Evolutionary conservation across 1,139 yeast genomes (phyloP), one percentile per base, ranked within the genome.

Genomic region (Blastobotrys indianensis): DNA sequence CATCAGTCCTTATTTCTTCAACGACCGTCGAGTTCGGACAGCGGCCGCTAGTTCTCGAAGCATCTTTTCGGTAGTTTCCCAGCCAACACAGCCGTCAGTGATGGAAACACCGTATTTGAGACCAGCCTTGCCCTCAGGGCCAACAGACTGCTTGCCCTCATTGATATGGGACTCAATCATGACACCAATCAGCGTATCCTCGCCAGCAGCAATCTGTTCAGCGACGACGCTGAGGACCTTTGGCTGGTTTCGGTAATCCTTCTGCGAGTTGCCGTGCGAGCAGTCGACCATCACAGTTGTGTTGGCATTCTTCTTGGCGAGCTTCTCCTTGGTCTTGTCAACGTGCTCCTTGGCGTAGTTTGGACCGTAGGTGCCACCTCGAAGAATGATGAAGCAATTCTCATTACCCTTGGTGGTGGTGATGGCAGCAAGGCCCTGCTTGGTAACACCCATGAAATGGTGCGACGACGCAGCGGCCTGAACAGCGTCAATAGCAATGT

Each of bases 381-480:
- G 82, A 63, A 92, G 76, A 60, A 92, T 88, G 55, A 92, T 85
- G 54, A 66, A 66, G 54, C 70, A 65, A 70, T 85, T 80, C 56
- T 85, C 80, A 68, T 90, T 90, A 68, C 97, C 97, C 69, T 83
- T 85, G 53, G 98, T 92, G 54, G 95, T 83, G 54, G 94, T 86
- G 67, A 92, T 92, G 48, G 98, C 97, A 48, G 94, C 97, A 53
- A 86, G 78, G 63, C 97, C 98, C 58, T 86, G 92, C 70, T 92
- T 92, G 50, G 97, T 90, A 62, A 92, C 97, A 54, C 95, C 92
- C 84, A 92, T 79, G 75, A 92, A 92, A 69, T 88, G 97, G 65
- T 92, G 98, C 37, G 94, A 80, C 65, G 82, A 83, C 42, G 94
- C 77, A 48, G 97, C 94, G 45, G 98, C 94, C 65, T 82, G 79